Base-by-base conservation (phyloP, 495 filamentous ascomycete genomes). In the Daldinia vernicosa region DNA sequence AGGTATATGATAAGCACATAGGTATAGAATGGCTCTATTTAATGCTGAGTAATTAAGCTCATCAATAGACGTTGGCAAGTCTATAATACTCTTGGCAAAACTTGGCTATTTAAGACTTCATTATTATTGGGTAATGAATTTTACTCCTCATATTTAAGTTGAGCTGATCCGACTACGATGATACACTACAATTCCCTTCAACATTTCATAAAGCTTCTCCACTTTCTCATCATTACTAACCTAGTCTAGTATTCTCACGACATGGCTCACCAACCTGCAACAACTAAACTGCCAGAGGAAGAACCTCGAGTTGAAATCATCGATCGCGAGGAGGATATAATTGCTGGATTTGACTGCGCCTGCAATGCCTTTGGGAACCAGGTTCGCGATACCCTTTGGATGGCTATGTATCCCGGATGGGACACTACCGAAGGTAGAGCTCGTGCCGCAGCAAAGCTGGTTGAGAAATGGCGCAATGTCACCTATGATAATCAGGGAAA, bases 331-430 rank as follows among this genome's bases (percentile, higher is more conserved):
- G 69, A 70, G 4, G 74, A 76, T 19, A 50, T 76, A 11, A 14
- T 63, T 17, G 60, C 59, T 7, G 66, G 57, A 9, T 78, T 72
- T 32, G 58, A 60, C 28, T 76, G 76, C 52, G 39, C 56, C 1
- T 67, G 66, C 51, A 63, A 68, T 7, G 77, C 82, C 26, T 85
- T 85, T 61, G 82, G 80, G 45, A 67, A 72, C 1, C 83, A 85
- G 45, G 67, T 60, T 7, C 45, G 71, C 19, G 83, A 85, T 68
- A 74, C 70, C 0, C 67, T 84, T 45, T 85, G 83, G 83, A 79
- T 70, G 2, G 75, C 72, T 39, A 71, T 80, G 69, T 80, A 84
- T 43, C 82, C 83, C 0, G 79, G 69, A 33, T 85, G 82, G 83
- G 75, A 83, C 11, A 81, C 50, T 1, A 71, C 79, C 11, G 58